A percentile compares a stretch with the other conserved stretches of the same genome.
These are phyloP conservation scores for Arxiozyma heterogenica DNA, from an alignment of 1,139 yeast genomes.

Conservation along the genomic window DNA sequence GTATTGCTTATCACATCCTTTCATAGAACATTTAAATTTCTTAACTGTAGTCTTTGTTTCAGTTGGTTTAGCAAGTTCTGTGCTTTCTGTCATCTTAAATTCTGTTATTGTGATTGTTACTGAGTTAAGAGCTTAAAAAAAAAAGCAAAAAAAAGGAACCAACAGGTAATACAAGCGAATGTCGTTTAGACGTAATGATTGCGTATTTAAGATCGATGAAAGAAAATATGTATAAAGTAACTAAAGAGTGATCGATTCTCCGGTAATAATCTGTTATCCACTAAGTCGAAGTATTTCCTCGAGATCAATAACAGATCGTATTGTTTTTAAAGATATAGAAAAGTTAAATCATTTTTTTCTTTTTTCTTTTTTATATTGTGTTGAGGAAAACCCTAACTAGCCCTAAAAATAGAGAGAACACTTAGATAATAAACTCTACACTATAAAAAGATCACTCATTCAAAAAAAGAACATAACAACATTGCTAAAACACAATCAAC, in stretches of 20 bases:
- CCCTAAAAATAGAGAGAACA: too few species aligned
- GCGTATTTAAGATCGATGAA: background rate
- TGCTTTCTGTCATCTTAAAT: background rate
- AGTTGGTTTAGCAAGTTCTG: background rate
- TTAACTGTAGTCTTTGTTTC: constrained; percentile 17
- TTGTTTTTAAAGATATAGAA: background rate
- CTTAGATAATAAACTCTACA: too few species aligned
- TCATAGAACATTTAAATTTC: constrained; percentile 33
- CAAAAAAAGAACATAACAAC: background rate
- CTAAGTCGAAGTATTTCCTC: background rate
- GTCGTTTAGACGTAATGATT: background rate
- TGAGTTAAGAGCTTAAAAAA: background rate
- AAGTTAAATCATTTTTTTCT: too few species aligned
- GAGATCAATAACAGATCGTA: too few species aligned
- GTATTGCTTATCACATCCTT: constrained; percentile 39
- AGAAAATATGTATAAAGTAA: too few species aligned
- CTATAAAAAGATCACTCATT: too few species aligned
- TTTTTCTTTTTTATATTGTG: too few species aligned
- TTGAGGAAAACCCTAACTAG: too few species aligned
- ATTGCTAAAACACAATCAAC: background rate
- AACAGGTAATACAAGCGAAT: too few species aligned
- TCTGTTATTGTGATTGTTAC: background rate
- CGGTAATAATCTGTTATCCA: background rate
- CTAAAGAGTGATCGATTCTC: background rate
- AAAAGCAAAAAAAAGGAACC: background rate